Base-by-base conservation (phyloP, 371 early-diverging fungal species). In the Chytridium lagenaria region DNA sequence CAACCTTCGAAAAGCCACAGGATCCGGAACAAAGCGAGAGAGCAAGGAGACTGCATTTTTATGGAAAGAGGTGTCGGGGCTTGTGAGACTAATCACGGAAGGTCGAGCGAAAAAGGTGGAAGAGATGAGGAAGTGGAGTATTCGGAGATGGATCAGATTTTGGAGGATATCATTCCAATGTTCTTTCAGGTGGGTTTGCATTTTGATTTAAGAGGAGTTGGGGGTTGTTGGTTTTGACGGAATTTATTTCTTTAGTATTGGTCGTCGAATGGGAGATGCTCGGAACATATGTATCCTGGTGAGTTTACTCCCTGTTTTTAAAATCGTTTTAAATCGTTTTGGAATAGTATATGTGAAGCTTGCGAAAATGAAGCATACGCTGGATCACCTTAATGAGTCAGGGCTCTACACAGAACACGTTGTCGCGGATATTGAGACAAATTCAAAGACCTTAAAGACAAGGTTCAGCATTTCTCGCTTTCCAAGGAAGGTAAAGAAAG, bases 371-470 rank as follows among this genome's bases (percentile, higher is more conserved):
- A 68, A 75, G 22, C 78, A 78, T 59, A 57, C 59, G 12, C 76
- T 80, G 23, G 65, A 78, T 15, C 70, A 80, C 44, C 71, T 78
- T 1, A 30, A 66, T 22, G 49, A 71, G 2, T 67, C 76, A 34
- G 78, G 78, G 26, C 66, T 80, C n/a, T 77, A 69, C 74, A 76
- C 74, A 1, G n/a, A n/a, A n/a, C n/a, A n/a, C n/a, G n/a, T n/a
- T n/a, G n/a, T n/a, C n/a, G n/a, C n/a, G n/a, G 71, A 75, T 22
- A 26, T 23, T 10, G 19, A 5, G 30, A 7, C 28, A 28, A 34
- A 67, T 50, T 23, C 52, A 49, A 59, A 50, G 34, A 26, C 30
- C 19, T 16, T 65, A 33, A 55, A 65, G 59, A 67, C 30, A 31
- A 39, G 50, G 55, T 33, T 30, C 36, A 50, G 23, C 2, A 30